These are phyloP conservation scores for Chaetomium olivaceum DNA, from an alignment of 2,329 filamentous ascomycete genomes.

Conservation along the genomic window DNA sequence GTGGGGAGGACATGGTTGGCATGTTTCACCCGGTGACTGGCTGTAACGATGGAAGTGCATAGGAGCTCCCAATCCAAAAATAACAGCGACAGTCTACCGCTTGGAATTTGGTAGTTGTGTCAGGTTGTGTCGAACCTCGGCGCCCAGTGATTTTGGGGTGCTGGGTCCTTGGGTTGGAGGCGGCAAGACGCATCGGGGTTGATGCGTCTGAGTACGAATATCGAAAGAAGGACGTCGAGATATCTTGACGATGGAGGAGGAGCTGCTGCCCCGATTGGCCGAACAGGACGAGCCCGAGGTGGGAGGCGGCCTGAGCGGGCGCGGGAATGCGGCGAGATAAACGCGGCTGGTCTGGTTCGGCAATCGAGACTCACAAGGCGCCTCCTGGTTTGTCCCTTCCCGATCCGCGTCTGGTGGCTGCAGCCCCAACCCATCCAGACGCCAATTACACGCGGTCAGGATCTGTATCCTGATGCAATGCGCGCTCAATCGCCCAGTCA, in stretches of 20 bases:
- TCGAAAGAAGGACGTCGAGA: background rate
- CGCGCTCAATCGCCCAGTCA: conserved; percentile 4
- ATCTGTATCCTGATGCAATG: background rate
- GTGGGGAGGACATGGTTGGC: background rate
- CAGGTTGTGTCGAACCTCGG: background rate
- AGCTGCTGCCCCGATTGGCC: background rate
- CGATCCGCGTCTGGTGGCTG: conserved; percentile 9
- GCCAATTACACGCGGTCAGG: conserved; percentile 17
- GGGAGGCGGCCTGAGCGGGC: background rate
- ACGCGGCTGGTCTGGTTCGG: background rate
- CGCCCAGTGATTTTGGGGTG: background rate
- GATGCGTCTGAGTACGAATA: background rate
- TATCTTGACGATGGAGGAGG: background rate
- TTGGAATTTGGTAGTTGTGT: background rate
- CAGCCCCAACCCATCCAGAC: background rate
- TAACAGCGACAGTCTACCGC: background rate
- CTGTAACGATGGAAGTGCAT: background rate
- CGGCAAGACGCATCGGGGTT: background rate
- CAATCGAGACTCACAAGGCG: background rate
- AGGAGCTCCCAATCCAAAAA: background rate
- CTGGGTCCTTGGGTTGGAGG: background rate
- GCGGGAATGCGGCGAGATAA: background rate
- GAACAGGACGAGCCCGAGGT: background rate
- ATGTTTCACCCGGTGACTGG: background rate
- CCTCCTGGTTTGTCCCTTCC: background rate